Base-by-base conservation (phyloP, 1,139 yeast genomes). In the Suhomyces anneliseae region DNA sequence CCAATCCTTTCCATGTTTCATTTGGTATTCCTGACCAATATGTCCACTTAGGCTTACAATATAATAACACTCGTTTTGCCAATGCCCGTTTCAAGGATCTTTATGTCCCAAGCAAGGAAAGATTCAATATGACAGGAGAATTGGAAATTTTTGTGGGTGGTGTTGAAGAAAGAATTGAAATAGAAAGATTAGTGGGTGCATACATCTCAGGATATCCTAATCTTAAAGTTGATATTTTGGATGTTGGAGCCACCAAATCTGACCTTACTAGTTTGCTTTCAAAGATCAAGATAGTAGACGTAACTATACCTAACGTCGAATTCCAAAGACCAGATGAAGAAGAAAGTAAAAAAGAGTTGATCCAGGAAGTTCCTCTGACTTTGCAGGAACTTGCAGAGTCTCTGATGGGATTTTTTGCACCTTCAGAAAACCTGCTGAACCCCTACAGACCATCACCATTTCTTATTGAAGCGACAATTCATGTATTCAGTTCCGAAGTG, bases 401-500 rank as follows among this genome's bases (percentile, higher is more conserved):
- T 29, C 32, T 29, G 32, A 19, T 19, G 4, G 32, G 7, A 5
- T 3, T 29, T 29, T 9, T 9, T 11, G 9, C 11, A 11, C 32
- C n/a, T 29, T 29, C 32, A 11, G 9, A 9, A 29, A 29, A 29
- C 32, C 32, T 29, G 32, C 32, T 29, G 32, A 6, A 9, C 9
- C 11, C 9, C 32, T 29, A 29, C 32, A 9, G 32, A 9, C 4
- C 32, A 9, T 29, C 32, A 29, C 58, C 64, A 8, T 76, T 77
- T 48, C 56, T 81, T 8, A 45, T 75, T 3, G 76, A 70, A 7
- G 69, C 81, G 1, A 75, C 76, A 0, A 74, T 82, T 60, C 85
- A 82, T 60, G 53, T 82, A 3, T 60, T 81, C 54, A 66, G 75
- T 1, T 76, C 83, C 0, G 81, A 79, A 45, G 70, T 80, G 8